These are phyloP conservation scores for Ceratocystis alfenasii DNA, from an alignment of 2,329 filamentous ascomycete genomes.

Conservation along the genomic window DNA sequence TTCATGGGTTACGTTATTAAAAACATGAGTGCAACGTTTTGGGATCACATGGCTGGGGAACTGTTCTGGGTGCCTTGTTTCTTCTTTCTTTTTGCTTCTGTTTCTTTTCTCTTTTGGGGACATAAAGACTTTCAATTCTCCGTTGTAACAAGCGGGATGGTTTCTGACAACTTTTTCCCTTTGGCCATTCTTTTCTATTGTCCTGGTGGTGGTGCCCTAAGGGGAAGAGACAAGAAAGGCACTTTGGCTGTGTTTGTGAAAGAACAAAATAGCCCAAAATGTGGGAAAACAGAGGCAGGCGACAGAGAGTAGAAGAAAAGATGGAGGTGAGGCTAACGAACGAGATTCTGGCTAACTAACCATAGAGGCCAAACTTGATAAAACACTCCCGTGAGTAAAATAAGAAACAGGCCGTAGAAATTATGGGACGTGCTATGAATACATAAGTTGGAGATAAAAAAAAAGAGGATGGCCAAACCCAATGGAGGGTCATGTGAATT, in stretches of 20 bases:
- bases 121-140: slow-evolving; percentile 4
- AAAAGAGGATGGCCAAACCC: too few species aligned
- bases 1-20: slow-evolving; percentile 17
- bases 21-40: slow-evolving; percentile 9
- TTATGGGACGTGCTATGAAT: too few species aligned
- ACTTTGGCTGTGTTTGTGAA: slow-evolving; percentile 5
- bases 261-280: background rate
- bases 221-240: too few species aligned
- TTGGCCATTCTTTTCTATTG: slow-evolving; percentile 12
- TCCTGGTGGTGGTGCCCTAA: background rate
- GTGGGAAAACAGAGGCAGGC: background rate
- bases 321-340: background rate
- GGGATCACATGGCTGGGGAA: slow-evolving; percentile 10
- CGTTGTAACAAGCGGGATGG: slow-evolving; percentile 1
- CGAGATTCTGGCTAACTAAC: background rate
- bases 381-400: too few species aligned
- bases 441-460: too few species aligned
- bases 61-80: slow-evolving; percentile 15
- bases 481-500: too few species aligned
- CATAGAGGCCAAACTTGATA: too few species aligned
- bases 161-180: slow-evolving; percentile 1
- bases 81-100: slow-evolving; percentile 4
- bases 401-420: too few species aligned
- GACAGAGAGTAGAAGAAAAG: background rate
- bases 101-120: slow-evolving; percentile 7